phyloP scores from a whole-genome alignment of 2,329 filamentous ascomycete genomes.

The Clonostachys solani region DNA sequence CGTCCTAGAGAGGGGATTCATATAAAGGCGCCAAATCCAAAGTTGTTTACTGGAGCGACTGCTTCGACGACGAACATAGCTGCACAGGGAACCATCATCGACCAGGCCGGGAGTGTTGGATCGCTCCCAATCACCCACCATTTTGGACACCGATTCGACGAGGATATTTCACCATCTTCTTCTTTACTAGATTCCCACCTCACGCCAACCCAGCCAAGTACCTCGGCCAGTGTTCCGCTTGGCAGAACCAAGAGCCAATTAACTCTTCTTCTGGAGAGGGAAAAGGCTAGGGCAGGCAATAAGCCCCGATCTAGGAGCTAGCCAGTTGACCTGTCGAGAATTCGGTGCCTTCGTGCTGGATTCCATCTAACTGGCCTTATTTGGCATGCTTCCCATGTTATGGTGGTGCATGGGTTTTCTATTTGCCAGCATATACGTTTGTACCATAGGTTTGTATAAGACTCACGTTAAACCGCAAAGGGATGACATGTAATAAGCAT shows the following conservation, averaged over 20 bases:
- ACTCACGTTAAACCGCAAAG: too few relatives aligned
- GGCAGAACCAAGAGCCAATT: slow-evolving; percentile 59
- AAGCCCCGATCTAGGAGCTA: too few relatives aligned
- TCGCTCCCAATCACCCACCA: slow-evolving; percentile 18
- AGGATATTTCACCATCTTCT: slow-evolving; percentile 10
- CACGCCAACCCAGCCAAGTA: slow-evolving; percentile 44
- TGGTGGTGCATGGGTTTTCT: too few relatives aligned
- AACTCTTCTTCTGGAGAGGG: slow-evolving; percentile 50
- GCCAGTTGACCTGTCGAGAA: too few relatives aligned
- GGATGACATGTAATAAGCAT: too few relatives aligned
- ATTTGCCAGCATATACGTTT: too few relatives aligned
- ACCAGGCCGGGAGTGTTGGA: slow-evolving; percentile 23
- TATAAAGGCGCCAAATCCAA: slow-evolving; percentile 5
- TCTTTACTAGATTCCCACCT: slow-evolving; percentile 31
- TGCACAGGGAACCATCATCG: slow-evolving; percentile 37
- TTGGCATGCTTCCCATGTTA: too few relatives aligned
- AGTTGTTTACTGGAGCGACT: slow-evolving; percentile 24
- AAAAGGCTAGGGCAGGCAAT: slow-evolving; percentile 22
- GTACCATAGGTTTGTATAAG: too few relatives aligned
- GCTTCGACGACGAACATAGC: slow-evolving; percentile 35
- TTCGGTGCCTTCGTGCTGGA: too few relatives aligned
- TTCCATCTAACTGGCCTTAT: too few relatives aligned
- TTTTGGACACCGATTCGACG: slow-evolving; percentile 13
- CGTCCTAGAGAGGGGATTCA: slow-evolving; percentile 3
- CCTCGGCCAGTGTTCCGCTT: slow-evolving; percentile 39